Evolutionary conservation across 2,329 filamentous ascomycete genomes (phyloP), one percentile per base, ranked within the genome.

Genomic region (Verticillium nubilum): DNA sequence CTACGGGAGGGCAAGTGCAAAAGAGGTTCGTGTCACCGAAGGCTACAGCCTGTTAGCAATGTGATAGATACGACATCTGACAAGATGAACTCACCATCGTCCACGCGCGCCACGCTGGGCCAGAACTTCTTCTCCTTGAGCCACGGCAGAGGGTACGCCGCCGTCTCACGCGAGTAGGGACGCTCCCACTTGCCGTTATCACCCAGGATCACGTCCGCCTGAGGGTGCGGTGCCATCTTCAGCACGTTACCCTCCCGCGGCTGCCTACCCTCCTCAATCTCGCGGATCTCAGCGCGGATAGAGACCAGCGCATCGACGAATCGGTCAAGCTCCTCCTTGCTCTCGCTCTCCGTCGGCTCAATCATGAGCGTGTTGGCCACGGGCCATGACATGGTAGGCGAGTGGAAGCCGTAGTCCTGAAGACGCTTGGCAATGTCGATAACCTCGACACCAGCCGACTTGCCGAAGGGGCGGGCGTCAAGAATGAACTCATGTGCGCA

Each of bases 401-500:
- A 91, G 75, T 98, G 94, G 85, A 98, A 98, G 50, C 94, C 94
- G 72, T 96, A 98, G 72, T 98, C 94, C 76, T 97, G 93, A 23
- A 98, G 86, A 63, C 94, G 91, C 82, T 98, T 98, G 69, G 94
- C 94, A 65, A 98, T 90, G 70, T 98, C 94, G 67, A 97, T 95
- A 29, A 90, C 94, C 76, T 97, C 93, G 67, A 98, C 79, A 27
- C 91, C 92, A 6, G 89, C 86, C 1, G 86, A 86, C 58, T 93
- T 89, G 71, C 91, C 90, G 81, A 97, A 97, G 26, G 86, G 84
- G 25, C 94, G 90, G 5, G 88, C 85, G 67, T 98, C 94, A 33
- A 98, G 85, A 73, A 98, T 98, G 77, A 98, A 98, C 76, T 98
- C 94, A 80, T 98, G 94, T 0, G 94, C 94, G 73, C 94, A 98